A percentile compares a stretch with the other conserved stretches of the same genome.
phyloP scores from a whole-genome alignment of 83 land plant species.

The Thuja plicata region DNA sequence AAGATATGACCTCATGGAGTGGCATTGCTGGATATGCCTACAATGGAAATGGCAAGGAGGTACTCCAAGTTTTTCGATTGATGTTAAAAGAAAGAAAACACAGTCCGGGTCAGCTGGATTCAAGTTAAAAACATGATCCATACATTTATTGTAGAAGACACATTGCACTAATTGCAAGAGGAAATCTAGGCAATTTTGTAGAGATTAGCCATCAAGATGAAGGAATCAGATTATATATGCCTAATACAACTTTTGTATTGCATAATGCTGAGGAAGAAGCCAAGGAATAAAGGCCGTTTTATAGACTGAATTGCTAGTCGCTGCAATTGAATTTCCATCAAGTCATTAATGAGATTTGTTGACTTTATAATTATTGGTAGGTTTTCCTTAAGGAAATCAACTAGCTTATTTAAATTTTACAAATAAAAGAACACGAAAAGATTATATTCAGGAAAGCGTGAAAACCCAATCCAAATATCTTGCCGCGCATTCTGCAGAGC shows the following conservation, averaged over 20 bases:
- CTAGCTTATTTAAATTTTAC: too few species aligned
- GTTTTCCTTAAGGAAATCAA: not conserved
- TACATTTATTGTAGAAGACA: not conserved
- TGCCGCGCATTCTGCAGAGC: too few species aligned
- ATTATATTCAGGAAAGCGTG: too few species aligned
- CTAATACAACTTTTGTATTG: not conserved
- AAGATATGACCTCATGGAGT: conserved; percentile 12
- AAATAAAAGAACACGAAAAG: too few species aligned
- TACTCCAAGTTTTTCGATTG: conserved; percentile 7
- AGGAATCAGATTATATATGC: not conserved
- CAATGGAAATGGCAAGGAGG: not conserved
- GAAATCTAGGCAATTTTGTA: not conserved
- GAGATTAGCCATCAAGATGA: not conserved
- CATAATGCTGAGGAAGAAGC: not conserved
- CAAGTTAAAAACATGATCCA: not conserved
- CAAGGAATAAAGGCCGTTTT: not conserved
- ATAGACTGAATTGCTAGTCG: not conserved
- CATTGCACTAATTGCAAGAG: not conserved
- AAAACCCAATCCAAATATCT: too few species aligned
- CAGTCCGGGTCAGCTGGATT: conserved; percentile 12
- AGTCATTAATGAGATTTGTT: not conserved
- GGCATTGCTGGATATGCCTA: too few species aligned
- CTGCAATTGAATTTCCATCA: not conserved
- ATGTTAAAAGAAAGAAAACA: conserved; percentile 3
- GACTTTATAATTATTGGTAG: too few species aligned